Conservation (phyloP, 306 rosid species). For the Senna tora region DNA sequence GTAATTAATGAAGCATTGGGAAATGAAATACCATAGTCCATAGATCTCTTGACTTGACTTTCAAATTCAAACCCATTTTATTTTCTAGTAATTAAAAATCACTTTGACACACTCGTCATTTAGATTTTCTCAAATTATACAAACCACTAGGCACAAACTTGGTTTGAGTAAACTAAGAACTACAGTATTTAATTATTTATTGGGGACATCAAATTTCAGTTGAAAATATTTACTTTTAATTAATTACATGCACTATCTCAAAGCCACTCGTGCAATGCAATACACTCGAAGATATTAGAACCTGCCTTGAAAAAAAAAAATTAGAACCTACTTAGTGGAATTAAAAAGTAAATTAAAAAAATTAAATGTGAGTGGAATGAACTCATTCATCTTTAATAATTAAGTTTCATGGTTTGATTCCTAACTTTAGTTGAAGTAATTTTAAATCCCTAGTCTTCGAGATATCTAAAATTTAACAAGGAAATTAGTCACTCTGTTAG, state of each 20-base stretch:
- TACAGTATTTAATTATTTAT: background rate
- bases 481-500: no score
- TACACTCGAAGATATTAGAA: background rate
- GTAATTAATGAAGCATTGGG: conserved; percentile 6
- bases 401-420: no score
- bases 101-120: background rate
- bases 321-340: background rate
- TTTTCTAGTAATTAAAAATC: background rate
- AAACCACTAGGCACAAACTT: background rate
- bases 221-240: background rate
- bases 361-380: no score
- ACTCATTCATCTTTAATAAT: no score
- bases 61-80: background rate
- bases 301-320: no score
- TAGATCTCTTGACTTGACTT: background rate
- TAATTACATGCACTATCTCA: conserved; percentile 5
- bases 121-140: conserved; percentile 11
- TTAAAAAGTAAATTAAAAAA: background rate
- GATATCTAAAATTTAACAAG: no score
- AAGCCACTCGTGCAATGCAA: conserved; percentile 43
- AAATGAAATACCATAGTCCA: background rate
- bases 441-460: no score
- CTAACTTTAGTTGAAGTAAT: no score
- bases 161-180: conserved; percentile 1
- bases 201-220: background rate